Conservation (phyloP, 2,329 filamentous ascomycete genomes). For the Aspergillus texensis region DNA sequence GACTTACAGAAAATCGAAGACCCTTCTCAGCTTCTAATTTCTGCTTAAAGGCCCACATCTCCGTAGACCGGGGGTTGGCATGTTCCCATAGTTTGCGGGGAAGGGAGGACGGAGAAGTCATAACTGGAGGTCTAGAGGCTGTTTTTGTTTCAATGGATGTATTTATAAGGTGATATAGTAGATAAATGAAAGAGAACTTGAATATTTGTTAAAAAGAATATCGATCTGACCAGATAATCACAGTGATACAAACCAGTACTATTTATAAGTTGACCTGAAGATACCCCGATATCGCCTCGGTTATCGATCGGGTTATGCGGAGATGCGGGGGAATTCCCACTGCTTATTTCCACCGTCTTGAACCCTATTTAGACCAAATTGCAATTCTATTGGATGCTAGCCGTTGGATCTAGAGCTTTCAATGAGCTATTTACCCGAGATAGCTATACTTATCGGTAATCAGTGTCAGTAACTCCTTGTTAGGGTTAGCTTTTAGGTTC, state of each 20-base stretch:
- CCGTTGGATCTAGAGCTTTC: not conserved
- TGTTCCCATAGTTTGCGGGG: slow-evolving; percentile 72
- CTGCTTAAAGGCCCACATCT: slow-evolving; percentile 70
- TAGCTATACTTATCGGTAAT: not conserved
- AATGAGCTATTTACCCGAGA: not conserved
- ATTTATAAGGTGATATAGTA: too few relatives aligned
- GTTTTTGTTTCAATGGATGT: too few relatives aligned
- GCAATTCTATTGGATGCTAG: not conserved
- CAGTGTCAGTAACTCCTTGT: too few relatives aligned
- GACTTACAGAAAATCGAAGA: slow-evolving; percentile 59
- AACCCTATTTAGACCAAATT: not conserved
- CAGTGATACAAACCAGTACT: too few relatives aligned
- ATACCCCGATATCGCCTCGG: not conserved
- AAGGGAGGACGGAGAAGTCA: slow-evolving; percentile 18
- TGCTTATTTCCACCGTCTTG: not conserved
- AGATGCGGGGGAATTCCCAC: not conserved
- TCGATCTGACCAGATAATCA: too few relatives aligned
- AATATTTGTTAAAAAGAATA: not conserved
- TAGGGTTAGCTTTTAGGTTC: too few relatives aligned
- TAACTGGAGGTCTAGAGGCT: not conserved
- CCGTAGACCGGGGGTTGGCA: slow-evolving; percentile 61
- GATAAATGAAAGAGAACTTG: too few relatives aligned
- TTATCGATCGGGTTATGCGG: not conserved
- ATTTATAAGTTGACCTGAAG: not conserved
- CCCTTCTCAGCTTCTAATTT: slow-evolving; percentile 61